Evolutionary conservation across 2,329 filamentous ascomycete species (phyloP), one percentile per base, ranked within the genome.

Genomic region (Zymoseptoria passerinii): DNA sequence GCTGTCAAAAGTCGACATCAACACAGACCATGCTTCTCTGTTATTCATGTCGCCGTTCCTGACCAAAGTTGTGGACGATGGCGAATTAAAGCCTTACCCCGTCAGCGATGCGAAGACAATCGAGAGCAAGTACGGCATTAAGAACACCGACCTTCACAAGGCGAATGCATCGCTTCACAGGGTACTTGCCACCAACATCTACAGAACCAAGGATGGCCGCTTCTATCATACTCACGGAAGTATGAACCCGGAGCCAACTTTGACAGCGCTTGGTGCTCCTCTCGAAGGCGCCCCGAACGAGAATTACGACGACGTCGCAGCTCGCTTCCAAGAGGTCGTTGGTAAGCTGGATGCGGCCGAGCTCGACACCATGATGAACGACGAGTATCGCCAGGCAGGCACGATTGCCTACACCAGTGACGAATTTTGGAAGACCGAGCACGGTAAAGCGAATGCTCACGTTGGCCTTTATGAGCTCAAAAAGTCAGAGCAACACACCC

Each of bases 221-320:
- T 80, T 70, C 63, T 80, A 78, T 63, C 78, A 80, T 62, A 54
- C 77, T 0, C 78, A 80, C 59, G 78, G 77, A 5, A 66, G 61
- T 48, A 76, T 80, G 75, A 78, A 81, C 57, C 74, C 77, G 0
- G 72, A 75, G 2, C 74, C 74, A 2, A 75, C 74, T 0, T 69
- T 79, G 50, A 64, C 64, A n/a, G 66, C 65, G 29, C 53, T 71
- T 44, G 70, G 69, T 1, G 58, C 76, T 7, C 72, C 73, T 8
- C 54, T 63, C 13, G 60, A 63, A 29, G 61, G 69, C 3, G 63
- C 74, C 10, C 35, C 58, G 18, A 61, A 65, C 40, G 66, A 72
- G 20, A 72, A 76, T 16, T 75, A 75, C 51, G 74, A 72, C 44
- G 66, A 74, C 52, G 75, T 72, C 52, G 72, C 74, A 50, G 70